Evolutionary conservation across 148 eudicot species (phyloP).

Genomic region (Cornus controversa): DNA sequence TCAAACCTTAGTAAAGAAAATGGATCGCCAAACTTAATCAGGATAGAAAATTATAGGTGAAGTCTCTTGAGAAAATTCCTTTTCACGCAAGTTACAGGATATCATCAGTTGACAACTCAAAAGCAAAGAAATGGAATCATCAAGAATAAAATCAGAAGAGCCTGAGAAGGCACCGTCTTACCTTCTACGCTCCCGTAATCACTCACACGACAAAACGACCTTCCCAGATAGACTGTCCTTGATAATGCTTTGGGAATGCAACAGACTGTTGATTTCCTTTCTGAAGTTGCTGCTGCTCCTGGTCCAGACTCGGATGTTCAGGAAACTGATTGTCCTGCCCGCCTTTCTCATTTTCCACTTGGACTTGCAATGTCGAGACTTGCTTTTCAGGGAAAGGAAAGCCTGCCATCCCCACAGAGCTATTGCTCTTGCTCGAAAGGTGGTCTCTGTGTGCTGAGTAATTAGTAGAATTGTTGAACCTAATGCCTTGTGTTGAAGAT

Average conservation of each 20-base stretch:
- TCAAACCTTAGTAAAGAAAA: slow-evolving; percentile 23
- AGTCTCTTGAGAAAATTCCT: not conserved
- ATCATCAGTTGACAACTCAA: not conserved
- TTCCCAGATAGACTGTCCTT: slow-evolving; percentile 75
- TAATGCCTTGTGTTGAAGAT: slow-evolving; percentile 37
- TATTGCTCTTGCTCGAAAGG: slow-evolving; percentile 44
- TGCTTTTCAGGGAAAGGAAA: slow-evolving; percentile 99
- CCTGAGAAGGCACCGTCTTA: slow-evolving; percentile 18
- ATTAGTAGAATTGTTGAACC: slow-evolving; percentile 40
- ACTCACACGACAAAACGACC: slow-evolving; percentile 85
- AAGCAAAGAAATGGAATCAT: not conserved
- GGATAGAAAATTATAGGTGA: not conserved
- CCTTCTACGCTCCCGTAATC: slow-evolving; percentile 32
- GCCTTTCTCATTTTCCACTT: slow-evolving; percentile 40
- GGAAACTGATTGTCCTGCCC: slow-evolving; percentile 55
- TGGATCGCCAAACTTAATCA: not conserved
- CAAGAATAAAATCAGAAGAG: not conserved
- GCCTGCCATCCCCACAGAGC: slow-evolving; percentile 41
- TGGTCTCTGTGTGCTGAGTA: slow-evolving; percentile 31
- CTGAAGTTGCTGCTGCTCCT: slow-evolving; percentile 44
- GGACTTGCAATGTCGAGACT: slow-evolving; percentile 43
- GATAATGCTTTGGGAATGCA: slow-evolving; percentile 62
- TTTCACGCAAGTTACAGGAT: slow-evolving; percentile 1
- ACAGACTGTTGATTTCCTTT: slow-evolving; percentile 52
- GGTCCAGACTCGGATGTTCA: slow-evolving; percentile 36